phyloP scores from a whole-genome alignment of 352 stramenopile species.

The Saprolegnia diclina region DNA sequence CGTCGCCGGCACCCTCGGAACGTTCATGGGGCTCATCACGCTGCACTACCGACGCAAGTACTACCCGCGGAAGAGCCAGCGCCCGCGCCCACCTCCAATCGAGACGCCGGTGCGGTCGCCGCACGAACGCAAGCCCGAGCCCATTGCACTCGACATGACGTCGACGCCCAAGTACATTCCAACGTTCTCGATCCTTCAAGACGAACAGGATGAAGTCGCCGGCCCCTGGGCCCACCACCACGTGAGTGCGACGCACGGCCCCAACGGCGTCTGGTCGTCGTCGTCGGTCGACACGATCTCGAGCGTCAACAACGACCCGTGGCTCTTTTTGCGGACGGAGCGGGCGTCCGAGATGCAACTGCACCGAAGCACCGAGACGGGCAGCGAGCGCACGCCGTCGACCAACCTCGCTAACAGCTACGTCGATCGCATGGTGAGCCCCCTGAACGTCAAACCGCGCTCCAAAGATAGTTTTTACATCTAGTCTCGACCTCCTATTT shows the following conservation, averaged over 20 bases:
- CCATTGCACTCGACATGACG: background rate
- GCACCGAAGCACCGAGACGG: background rate
- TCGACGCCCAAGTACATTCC: constrained; percentile 9
- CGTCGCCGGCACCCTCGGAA: background rate
- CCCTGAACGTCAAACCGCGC: background rate
- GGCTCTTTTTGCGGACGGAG: constrained; percentile 2
- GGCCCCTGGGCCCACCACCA: background rate
- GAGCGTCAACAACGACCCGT: constrained; percentile 11
- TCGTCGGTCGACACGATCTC: constrained; percentile 7
- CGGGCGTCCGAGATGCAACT: background rate
- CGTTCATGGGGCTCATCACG: background rate
- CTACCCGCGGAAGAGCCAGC: background rate
- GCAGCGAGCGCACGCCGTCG: background rate
- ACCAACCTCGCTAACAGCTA: background rate
- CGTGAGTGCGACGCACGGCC: background rate
- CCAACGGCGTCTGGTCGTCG: background rate
- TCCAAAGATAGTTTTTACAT: constrained; percentile 16
- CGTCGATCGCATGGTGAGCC: constrained; percentile 6
- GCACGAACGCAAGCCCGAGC: background rate
- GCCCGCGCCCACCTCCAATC: background rate
- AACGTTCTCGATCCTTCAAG: constrained; percentile 4
- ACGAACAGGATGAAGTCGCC: constrained; percentile 1
- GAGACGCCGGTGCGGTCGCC: background rate
- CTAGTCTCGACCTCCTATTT: constrained; percentile 5
- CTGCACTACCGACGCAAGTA: constrained; percentile 11